Conservation (phyloP, 306 rosid genomes). For the Mimosa bimucronata region DNA sequence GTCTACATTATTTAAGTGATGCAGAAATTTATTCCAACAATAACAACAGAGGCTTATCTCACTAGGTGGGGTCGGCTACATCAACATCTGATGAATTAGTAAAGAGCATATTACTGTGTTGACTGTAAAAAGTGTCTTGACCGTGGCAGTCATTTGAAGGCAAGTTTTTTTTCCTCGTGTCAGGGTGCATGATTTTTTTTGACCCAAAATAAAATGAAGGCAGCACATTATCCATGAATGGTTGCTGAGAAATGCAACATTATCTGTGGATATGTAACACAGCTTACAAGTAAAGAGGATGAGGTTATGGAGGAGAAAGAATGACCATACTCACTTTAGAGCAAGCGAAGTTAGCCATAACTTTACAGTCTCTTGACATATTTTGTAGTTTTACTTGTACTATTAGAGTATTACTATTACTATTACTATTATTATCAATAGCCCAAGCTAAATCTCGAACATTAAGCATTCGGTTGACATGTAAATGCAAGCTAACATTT, state of each 20-base stretch:
- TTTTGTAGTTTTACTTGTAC: conserved; percentile 1
- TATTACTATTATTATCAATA: neutral
- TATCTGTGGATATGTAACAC: conserved; percentile 27
- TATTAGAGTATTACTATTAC: neutral
- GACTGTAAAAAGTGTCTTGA: conserved; percentile 26
- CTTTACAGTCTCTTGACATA: conserved; percentile 57
- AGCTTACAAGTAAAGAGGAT: conserved; percentile 26
- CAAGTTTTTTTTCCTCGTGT: neutral
- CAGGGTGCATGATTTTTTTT: conserved; percentile 2
- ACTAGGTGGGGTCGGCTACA: neutral
- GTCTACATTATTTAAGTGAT: conserved; percentile 29
- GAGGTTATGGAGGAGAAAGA: conserved; percentile 33
- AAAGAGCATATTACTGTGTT: conserved; percentile 21
- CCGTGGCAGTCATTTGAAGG: conserved; percentile 35
- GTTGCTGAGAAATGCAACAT: conserved; percentile 22
- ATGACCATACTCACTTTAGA: conserved; percentile 15
- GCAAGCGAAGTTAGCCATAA: conserved; percentile 19
- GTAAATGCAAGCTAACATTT: neutral
- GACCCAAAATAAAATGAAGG: too few species aligned
- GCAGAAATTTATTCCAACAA: conserved; percentile 15
- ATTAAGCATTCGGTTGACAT: neutral
- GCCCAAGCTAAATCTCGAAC: neutral
- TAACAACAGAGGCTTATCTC: too few species aligned
- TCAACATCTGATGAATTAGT: conserved; percentile 32
- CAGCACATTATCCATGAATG: neutral